Evolutionary conservation across 2,329 filamentous ascomycete species (phyloP), one percentile per base, ranked within the genome.

Genomic region (Stylonectria norvegica): DNA sequence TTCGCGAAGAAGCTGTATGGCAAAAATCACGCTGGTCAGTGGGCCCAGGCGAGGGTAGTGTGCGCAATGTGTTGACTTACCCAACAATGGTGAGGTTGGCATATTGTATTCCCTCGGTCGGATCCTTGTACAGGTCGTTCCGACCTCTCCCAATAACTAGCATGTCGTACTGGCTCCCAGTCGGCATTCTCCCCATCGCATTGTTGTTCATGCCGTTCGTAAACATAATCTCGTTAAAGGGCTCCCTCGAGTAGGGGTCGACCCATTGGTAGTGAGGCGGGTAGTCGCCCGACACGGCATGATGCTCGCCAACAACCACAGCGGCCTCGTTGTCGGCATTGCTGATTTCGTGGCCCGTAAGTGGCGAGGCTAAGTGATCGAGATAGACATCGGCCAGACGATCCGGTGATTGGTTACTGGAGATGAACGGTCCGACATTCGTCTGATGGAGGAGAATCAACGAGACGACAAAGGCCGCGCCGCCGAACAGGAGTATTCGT

Each of bases 1-100:
- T 42, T 46, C 31, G 29, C 43, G 16, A 46, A 46, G 36, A 23
- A 36, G n/a, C n/a, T n/a, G n/a, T n/a, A n/a, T n/a, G n/a, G n/a
- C n/a, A n/a, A n/a, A n/a, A n/a, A n/a, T n/a, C n/a, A n/a, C n/a
- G n/a, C n/a, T n/a, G n/a, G n/a, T n/a, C n/a, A n/a, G n/a, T n/a
- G n/a, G n/a, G n/a, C n/a, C n/a, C n/a, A n/a, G n/a, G n/a, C n/a
- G n/a, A n/a, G n/a, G n/a, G n/a, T n/a, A n/a, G n/a, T n/a, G n/a
- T n/a, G n/a, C n/a, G n/a, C n/a, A 19, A 20, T 16, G 18, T 34
- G 20, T n/a, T 5, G 10, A 43, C 34, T 34, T 25, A 41, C 42
- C 43, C 39, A 20, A 46, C 43, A 18, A 46, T 17, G 10, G 43
- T 46, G 18, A 42, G 28, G 19, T 46, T 46, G 23, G 23, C 23